Conservation (phyloP, 164 flowering plant species). For the Sextonia rubra region DNA sequence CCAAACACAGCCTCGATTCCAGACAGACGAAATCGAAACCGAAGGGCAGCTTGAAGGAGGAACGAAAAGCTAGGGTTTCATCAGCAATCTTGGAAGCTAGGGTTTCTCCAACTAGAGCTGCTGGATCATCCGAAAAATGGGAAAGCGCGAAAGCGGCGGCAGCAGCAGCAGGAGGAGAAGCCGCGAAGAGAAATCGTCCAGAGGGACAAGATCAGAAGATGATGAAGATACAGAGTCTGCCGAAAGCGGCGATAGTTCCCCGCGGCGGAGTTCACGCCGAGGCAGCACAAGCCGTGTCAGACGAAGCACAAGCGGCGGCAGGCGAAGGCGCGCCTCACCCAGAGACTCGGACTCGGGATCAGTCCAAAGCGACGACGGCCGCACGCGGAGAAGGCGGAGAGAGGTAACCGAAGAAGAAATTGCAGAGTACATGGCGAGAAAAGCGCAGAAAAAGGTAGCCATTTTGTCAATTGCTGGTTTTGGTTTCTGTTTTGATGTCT, state of each 20-base stretch:
- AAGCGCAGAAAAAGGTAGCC: slow-evolving; percentile 73
- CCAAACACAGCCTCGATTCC: too few relatives aligned
- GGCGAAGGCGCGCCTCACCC: too few relatives aligned
- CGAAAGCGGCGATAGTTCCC: slow-evolving; percentile 6
- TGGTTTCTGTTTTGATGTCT: background rate
- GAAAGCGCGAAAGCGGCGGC: background rate
- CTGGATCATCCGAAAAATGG: too few relatives aligned
- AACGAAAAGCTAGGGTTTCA: too few relatives aligned
- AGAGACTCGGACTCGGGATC: slow-evolving; percentile 6
- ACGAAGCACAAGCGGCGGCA: too few relatives aligned
- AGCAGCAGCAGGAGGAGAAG: background rate
- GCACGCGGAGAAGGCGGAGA: slow-evolving; percentile 26
- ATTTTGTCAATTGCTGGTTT: background rate
- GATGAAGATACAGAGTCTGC: background rate
- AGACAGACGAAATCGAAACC: too few relatives aligned
- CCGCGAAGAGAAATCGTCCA: background rate
- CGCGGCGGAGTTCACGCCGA: background rate
- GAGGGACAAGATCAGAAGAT: background rate
- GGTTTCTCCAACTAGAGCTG: too few relatives aligned
- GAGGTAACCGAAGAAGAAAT: slow-evolving; percentile 65
- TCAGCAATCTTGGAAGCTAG: too few relatives aligned
- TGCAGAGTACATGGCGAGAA: slow-evolving; percentile 60
- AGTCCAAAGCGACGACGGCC: slow-evolving; percentile 10
- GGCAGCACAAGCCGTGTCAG: background rate
- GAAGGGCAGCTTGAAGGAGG: too few relatives aligned